These are phyloP conservation scores for Pseudocercospora vitis DNA, from an alignment of 2,329 filamentous ascomycete genomes.

Conservation along the genomic window DNA sequence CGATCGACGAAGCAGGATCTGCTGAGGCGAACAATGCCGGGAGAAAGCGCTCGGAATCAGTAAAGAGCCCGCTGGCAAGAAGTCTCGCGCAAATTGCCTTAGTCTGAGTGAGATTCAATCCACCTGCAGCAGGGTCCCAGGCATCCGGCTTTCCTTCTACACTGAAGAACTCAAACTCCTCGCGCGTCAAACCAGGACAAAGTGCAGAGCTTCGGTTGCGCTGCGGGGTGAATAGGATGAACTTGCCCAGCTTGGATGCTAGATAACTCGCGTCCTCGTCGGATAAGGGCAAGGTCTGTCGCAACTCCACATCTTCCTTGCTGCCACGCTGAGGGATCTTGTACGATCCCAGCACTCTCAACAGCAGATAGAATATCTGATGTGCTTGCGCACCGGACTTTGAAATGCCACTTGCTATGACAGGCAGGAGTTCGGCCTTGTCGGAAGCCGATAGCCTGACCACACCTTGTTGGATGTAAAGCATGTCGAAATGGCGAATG, in stretches of 20 bases:
- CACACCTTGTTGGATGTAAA: slow-evolving; percentile 84
- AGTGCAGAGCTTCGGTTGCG: slow-evolving; percentile 39
- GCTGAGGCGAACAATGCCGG: slow-evolving; percentile 81
- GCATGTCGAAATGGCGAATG: slow-evolving; percentile 82
- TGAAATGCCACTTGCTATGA: slow-evolving; percentile 66
- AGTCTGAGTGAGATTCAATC: slow-evolving; percentile 66
- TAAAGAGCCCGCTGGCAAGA: slow-evolving; percentile 82
- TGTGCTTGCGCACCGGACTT: slow-evolving; percentile 58
- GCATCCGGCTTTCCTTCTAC: slow-evolving; percentile 66
- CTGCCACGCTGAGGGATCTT: slow-evolving; percentile 73
- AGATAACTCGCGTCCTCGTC: slow-evolving; percentile 73
- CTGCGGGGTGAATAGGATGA: slow-evolving; percentile 64
- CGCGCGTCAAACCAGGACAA: slow-evolving; percentile 62
- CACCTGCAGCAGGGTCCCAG: slow-evolving; percentile 63
- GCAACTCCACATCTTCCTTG: slow-evolving; percentile 71
- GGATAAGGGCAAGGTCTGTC: slow-evolving; percentile 64
- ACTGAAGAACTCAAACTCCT: slow-evolving; percentile 69
- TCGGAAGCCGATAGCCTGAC: slow-evolving; percentile 61
- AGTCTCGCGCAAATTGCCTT: slow-evolving; percentile 70
- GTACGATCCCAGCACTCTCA: slow-evolving; percentile 71
- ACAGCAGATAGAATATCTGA: slow-evolving; percentile 76
- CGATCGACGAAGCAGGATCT: slow-evolving; percentile 76
- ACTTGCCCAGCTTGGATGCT: slow-evolving; percentile 71
- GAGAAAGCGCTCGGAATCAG: slow-evolving; percentile 77
- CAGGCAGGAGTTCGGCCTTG: slow-evolving; percentile 70